Evolutionary conservation across 2,329 filamentous ascomycete genomes (phyloP).

Genomic region (Leptodontidium sp.): DNA sequence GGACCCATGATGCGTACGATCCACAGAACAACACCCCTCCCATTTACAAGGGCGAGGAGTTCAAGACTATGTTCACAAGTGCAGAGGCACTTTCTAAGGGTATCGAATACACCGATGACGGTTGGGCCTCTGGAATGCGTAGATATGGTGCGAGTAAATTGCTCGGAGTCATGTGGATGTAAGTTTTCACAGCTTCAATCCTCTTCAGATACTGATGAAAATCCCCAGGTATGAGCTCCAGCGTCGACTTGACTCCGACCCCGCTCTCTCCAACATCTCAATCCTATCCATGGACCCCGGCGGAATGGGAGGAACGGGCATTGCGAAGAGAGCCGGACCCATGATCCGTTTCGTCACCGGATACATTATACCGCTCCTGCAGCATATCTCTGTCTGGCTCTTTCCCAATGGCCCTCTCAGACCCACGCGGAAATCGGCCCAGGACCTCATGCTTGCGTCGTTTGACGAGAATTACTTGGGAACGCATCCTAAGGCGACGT

Average conservation of each 20-base stretch:
- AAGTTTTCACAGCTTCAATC: neutral
- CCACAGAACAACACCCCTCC: conserved; percentile 8
- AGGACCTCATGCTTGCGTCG: conserved; percentile 47
- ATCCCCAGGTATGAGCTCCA: conserved; percentile 31
- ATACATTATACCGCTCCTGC: conserved; percentile 38
- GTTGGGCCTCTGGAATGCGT: conserved; percentile 26
- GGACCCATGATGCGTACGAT: conserved; percentile 40
- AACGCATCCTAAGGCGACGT: conserved; percentile 40
- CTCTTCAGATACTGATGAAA: neutral
- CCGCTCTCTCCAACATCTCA: conserved; percentile 47
- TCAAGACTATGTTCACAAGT: conserved; percentile 43
- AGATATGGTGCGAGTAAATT: conserved; percentile 32
- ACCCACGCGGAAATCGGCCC: conserved; percentile 48
- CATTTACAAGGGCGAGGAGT: conserved; percentile 30
- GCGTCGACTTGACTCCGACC: conserved; percentile 29
- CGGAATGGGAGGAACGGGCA: conserved; percentile 47
- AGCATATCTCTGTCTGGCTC: conserved; percentile 35
- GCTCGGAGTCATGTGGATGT: conserved; percentile 32
- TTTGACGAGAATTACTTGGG: conserved; percentile 43
- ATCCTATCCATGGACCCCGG: conserved; percentile 52
- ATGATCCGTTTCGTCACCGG: conserved; percentile 37
- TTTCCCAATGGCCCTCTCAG: conserved; percentile 48
- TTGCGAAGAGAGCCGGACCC: conserved; percentile 38
- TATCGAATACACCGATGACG: conserved; percentile 25
- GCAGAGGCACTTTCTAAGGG: conserved; percentile 26